Evolutionary conservation across 2,329 filamentous ascomycete species (phyloP), one percentile per base, ranked within the genome.

Genomic region (Fusarium sarcochroum): DNA sequence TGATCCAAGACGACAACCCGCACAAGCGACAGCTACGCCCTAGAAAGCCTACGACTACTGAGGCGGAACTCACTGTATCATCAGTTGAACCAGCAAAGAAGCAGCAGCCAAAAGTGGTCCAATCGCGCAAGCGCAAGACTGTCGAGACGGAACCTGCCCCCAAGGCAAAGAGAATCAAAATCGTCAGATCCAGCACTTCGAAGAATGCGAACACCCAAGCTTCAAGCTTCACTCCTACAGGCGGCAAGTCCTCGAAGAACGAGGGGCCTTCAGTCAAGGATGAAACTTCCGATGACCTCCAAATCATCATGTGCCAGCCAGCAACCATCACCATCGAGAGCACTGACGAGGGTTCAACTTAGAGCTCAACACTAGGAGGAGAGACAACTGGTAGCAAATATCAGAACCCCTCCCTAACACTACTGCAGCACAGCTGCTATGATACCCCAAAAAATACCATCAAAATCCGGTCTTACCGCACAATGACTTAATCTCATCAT

Each of bases 21-120:
- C 54, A 63, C 45, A 74, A 68, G 38, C 61, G 70, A 61, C 66
- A 65, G 44, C 64, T 74, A 7, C 63, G 72, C 35, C 66, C 72
- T 3, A 64, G 70, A 46, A 74, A 74, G 20, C 49, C 58, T 23
- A 66, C 60, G 32, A 45, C 57, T 6, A 41, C 52, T 2, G 59
- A 70, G 21, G 57, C 57, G 11, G 59, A 70, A 37, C 35, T 51
- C 23, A 47, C 44, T 17, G 47, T 44, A 17, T 41, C 50, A 10
- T 57, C 58, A 27, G 46, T 52, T n/a, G 61, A 58, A 25, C 59
- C 66, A 23, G 30, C 50, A 32, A 48, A 50, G n/a, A 67, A 70
- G 48, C 58, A 53, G 38, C 41, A 53, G 38, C 41, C 40, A 17
- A 70, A 47, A 52, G 44, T 30, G 18, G 40, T 18, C 13, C 63